Conservation (phyloP, 495 filamentous ascomycete species). For the Cercophora sp. region DNA sequence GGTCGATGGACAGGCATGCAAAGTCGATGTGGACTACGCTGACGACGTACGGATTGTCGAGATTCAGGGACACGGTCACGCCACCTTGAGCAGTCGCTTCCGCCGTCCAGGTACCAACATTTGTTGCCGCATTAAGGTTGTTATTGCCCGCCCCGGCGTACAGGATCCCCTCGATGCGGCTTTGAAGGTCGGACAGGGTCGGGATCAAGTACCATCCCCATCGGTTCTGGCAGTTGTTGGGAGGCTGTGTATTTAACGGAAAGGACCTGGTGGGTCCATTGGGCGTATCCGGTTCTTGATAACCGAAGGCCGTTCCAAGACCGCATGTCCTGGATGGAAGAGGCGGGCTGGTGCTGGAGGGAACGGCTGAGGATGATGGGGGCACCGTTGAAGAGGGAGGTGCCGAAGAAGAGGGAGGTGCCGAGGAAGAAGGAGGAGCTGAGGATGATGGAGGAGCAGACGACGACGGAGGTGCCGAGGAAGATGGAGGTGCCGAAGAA, state of each 20-base stretch:
- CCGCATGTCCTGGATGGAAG: conserved; percentile 3
- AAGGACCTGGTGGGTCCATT: conserved; percentile 4
- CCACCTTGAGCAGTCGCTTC: conserved; percentile 10
- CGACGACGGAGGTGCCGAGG: no score
- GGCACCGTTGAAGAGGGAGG: no score
- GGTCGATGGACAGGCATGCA: conserved; percentile 12
- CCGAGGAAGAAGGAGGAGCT: no score
- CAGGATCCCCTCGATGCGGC: conserved; percentile 20
- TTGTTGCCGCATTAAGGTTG: conserved; percentile 23
- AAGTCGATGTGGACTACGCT: conserved; percentile 20
- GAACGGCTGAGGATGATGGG: no score
- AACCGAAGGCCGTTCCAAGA: conserved; percentile 20
- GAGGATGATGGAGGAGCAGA: no score
- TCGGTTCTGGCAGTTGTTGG: conserved; percentile 19
- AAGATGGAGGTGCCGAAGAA: no score
- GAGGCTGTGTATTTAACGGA: conserved; percentile 16
- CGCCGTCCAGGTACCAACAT: conserved; percentile 22
- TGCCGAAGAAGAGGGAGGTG: no score
- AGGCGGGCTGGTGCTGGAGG: not conserved
- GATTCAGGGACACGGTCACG: conserved; percentile 21
- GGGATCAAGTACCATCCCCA: conserved; percentile 26
- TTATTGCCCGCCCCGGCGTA: conserved; percentile 28
- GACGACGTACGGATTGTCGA: conserved; percentile 14
- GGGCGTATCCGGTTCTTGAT: no score
- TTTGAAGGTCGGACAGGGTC: conserved; percentile 16